Evolutionary conservation across 306 rosid species (phyloP), one percentile per base, ranked within the genome.

Genomic region (Fagus crenata): DNA sequence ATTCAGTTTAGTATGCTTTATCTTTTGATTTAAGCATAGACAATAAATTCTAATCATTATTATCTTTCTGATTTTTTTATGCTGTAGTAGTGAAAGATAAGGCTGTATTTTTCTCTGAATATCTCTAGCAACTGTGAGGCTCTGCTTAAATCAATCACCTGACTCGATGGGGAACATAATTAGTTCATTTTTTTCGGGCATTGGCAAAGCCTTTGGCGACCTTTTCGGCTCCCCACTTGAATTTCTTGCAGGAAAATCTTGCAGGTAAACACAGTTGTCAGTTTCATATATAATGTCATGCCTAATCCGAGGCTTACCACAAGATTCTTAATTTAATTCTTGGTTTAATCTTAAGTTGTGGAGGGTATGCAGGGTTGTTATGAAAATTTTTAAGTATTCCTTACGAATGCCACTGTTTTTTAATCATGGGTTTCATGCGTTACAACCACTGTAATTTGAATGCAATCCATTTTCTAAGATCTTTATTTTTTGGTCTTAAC

Each of bases 161-260:
- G 58, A 75, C 36, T 32, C 59, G 61, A 86, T 91, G 90, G 96
- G 93, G 65, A 85, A 86, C 67, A 65, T 89, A 51, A 70, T 87
- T 60, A 83, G 86, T 37, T 87, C 91, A 0, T 73, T 89, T 74
- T 86, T 83, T 72, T 87, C 93, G 0, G 90, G 91, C 6, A 46
- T 89, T 0, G 92, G 82, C 70, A 35, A 87, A 1, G 80, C 32
- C 60, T 3, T 91, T 67, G 87, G 91, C 60, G 81, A 87, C 11
- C 40, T 82, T 17, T 86, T 91, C 18, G 83, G 69, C 79, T 83
- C 88, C 67, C 89, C 97, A 7, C 15, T 87, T 64, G 92, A 86
- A 53, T 91, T 88, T 70, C 82, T 91, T 18, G 81, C 92, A 1
- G 96, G 93, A 67, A 91, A 89, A 42, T 89, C 93, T 70, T 89